Base-by-base conservation (phyloP, 1,284 basidiomycete species). In the Fomes fomentarius region DNA sequence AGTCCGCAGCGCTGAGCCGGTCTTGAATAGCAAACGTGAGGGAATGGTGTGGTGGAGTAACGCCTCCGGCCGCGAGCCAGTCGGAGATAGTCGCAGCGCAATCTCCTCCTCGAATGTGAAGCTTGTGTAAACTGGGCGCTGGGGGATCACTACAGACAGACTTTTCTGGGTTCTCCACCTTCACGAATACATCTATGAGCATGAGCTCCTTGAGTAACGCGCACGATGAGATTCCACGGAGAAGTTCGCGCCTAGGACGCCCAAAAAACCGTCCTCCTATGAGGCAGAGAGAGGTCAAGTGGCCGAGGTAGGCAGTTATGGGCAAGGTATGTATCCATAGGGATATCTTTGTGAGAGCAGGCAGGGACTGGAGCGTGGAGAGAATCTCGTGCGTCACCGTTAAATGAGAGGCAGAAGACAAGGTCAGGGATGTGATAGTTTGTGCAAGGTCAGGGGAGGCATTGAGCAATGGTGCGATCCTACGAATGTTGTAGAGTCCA, bases 391-490 rank as follows among this genome's bases (percentile, higher is more conserved):
- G n/a, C 3, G 22, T 12, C 22, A 39, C 2, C n/a, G 8, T 21
- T n/a, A 2, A 12, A 21, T 14, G 2, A 21, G 4, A 15, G 11
- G 24, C 2, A 19, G 26, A 12, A 22, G 19, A 14, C 15, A 48
- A 38, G 9, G 22, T n/a, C 22, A 61, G 37, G 10, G 56, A 46
- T 38, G 14, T 41, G 14, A 61, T 43, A 7, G 44, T 26, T 14
- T n/a, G 35, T 3, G 52, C 52, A 5, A 61, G 25, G 10, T 46
- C 43, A 14, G 50, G 47, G n/a, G 54, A 44, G 10, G 45, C 28
- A 15, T 28, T 31, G 19, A 61, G 35, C 2, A 61, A 38, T 2
- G 34, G 21, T 6, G 40, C 8, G 17, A 54, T 42, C 2, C 28
- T 14, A 11, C n/a, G 42, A 4, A 37, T 38, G 3, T 41, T 12